These are phyloP conservation scores for Paramyrothecium sp. DNA, from an alignment of 2,329 filamentous ascomycete species.

Conservation along the genomic window DNA sequence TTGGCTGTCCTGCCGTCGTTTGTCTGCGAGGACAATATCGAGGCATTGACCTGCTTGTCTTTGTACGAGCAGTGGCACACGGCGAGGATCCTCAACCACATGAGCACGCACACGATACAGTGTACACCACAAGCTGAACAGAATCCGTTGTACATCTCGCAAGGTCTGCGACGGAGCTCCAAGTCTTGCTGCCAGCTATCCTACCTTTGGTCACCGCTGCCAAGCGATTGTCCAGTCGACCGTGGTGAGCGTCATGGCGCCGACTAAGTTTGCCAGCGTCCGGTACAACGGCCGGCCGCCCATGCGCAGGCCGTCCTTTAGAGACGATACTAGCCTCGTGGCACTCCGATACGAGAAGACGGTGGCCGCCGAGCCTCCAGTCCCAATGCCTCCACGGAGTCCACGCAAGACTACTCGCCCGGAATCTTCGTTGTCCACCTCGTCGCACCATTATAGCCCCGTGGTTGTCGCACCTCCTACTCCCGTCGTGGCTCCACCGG, in stretches of 20 bases:
- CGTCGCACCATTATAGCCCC: constrained; percentile 20
- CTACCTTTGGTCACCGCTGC: constrained; percentile 6
- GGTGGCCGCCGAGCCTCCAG: constrained; percentile 55
- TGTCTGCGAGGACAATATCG: too few species aligned
- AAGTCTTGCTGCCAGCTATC: constrained; percentile 2
- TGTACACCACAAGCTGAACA: too few species aligned
- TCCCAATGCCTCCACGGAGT: constrained; percentile 47
- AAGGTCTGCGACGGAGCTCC: not conserved
- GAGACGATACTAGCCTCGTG: constrained; percentile 50
- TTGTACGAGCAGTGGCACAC: too few species aligned
- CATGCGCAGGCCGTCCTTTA: constrained; percentile 32
- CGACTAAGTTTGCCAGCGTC: constrained; percentile 40
- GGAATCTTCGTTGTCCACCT: constrained; percentile 16
- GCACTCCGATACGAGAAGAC: constrained; percentile 62
- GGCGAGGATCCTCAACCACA: too few species aligned
- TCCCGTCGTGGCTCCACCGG: constrained; percentile 38
- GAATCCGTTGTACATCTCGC: too few species aligned
- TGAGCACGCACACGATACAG: too few species aligned
- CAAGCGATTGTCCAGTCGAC: constrained; percentile 6
- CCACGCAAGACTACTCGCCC: constrained; percentile 26
- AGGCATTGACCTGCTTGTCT: too few species aligned
- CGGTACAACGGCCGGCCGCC: constrained; percentile 39
- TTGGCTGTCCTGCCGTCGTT: too few species aligned
- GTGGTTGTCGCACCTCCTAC: constrained; percentile 27
- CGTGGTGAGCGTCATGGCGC: constrained; percentile 27